Evolutionary conservation across 2,329 filamentous ascomycete genomes (phyloP).

Genomic region (Bipolaris bicolor): DNA sequence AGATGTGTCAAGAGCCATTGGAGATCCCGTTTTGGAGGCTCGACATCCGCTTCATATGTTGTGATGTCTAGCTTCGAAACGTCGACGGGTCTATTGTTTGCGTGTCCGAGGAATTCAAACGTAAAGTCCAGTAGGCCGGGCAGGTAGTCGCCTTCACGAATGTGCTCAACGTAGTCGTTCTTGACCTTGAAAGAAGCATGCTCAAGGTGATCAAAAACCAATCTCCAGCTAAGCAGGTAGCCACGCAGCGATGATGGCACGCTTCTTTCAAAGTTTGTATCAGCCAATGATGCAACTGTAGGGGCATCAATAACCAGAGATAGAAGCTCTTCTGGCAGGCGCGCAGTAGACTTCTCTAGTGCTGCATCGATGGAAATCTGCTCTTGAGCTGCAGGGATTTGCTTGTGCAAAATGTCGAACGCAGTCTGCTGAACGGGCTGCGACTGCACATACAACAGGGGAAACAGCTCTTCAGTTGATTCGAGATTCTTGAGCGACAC

Average conservation of each 20-base stretch:
- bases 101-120: slow-evolving; percentile 84
- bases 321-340: slow-evolving; percentile 81
- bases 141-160: slow-evolving; percentile 76
- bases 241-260: slow-evolving; percentile 74
- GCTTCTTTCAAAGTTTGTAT: slow-evolving; percentile 66
- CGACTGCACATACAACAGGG: slow-evolving; percentile 76
- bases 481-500: slow-evolving; percentile 67
- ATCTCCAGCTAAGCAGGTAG: slow-evolving; percentile 87
- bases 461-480: slow-evolving; percentile 73
- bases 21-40: slow-evolving; percentile 72
- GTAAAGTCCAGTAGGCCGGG: slow-evolving; percentile 75
- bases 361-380: slow-evolving; percentile 79
- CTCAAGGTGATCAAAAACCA: slow-evolving; percentile 85
- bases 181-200: slow-evolving; percentile 82
- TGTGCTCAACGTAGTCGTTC: slow-evolving; percentile 76
- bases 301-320: slow-evolving; percentile 83
- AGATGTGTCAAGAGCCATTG: slow-evolving; percentile 86
- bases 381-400: slow-evolving; percentile 80
- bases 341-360: slow-evolving; percentile 72
- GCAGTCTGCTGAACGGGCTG: slow-evolving; percentile 78
- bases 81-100: slow-evolving; percentile 72
- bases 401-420: slow-evolving; percentile 78
- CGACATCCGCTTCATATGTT: slow-evolving; percentile 64
- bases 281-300: slow-evolving; percentile 69
- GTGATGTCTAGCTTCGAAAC: slow-evolving; percentile 73